Evolutionary conservation across 306 rosid species (phyloP), one percentile per base, ranked within the genome.

Genomic region (Abrus precatorius): DNA sequence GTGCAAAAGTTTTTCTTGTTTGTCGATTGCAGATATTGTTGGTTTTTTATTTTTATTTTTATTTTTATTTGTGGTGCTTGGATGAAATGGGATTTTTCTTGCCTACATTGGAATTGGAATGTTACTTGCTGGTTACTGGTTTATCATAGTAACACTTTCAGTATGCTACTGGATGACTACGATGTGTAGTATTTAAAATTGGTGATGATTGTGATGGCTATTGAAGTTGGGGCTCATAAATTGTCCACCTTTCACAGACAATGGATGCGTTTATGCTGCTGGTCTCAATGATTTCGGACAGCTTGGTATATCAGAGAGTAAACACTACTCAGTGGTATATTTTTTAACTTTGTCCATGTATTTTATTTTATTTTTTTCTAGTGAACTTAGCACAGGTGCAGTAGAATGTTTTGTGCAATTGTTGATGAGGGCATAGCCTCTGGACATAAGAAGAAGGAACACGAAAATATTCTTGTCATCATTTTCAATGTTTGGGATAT

Each of bases 281-380:
- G 98, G 98, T 83, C 97, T 95, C 67, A 95, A 95, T 81, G 94
- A 95, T 90, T 92, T 85, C 7, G 97, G 97, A 48, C 97, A 95
- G 83, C 97, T 95, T 72, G 98, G 97, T 33, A 81, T 62, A 53
- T 84, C 93, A 9, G 85, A 84, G 80, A 88, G 83, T 74, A 82
- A 80, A 43, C 47, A 34, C 34, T 90, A 90, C 79, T 74, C 87
- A 11, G 30, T 81, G 67, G 98, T 94, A 87, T 74, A 91, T 50
- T 86, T 80, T 84, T 63, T 12, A 7, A 48, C 59, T 38, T 78
- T 32, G 62, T 28, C 38, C 59, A 49, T 82, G 34, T 29, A 12
- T 48, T 64, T 20, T 20, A 20, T 20, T 20, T 20, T 29, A 12
- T 48, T 52, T 68, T 64, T 75, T 64, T 13, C 59, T 27, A 13